phyloP scores from a whole-genome alignment of 495 filamentous ascomycete species.

The Talaromyces trachyspermus region DNA sequence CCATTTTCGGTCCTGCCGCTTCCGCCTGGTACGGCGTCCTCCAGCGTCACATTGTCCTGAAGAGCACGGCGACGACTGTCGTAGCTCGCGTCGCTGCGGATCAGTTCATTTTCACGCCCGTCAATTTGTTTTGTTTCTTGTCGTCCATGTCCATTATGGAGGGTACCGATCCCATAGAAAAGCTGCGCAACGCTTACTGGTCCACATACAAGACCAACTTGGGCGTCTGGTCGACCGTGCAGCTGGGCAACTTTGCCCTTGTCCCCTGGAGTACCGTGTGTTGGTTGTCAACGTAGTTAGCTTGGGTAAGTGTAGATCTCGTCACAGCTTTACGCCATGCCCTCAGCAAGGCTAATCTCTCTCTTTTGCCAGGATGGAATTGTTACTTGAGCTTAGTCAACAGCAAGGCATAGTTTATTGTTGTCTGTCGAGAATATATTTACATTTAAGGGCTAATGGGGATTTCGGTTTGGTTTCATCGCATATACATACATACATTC shows the following conservation, averaged over 20 bases:
- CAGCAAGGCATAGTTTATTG: slow-evolving; percentile 38
- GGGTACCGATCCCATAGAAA: slow-evolving; percentile 61
- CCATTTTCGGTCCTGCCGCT: slow-evolving; percentile 83
- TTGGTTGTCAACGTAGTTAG: slow-evolving; percentile 82
- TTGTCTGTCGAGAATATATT: slow-evolving; percentile 1
- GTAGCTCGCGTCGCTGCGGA: slow-evolving; percentile 74
- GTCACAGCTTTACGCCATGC: no score
- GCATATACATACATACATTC: background rate
- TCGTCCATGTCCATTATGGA: slow-evolving; percentile 83
- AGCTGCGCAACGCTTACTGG: slow-evolving; percentile 59
- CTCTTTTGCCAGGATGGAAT: slow-evolving; percentile 70
- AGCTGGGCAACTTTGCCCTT: slow-evolving; percentile 82
- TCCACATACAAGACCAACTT: slow-evolving; percentile 75
- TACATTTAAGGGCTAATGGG: background rate
- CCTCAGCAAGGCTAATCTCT: slow-evolving; percentile 37
- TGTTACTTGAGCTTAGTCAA: slow-evolving; percentile 87
- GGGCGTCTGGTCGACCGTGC: slow-evolving; percentile 88
- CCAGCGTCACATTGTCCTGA: slow-evolving; percentile 58
- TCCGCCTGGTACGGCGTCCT: slow-evolving; percentile 84
- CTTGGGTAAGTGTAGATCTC: slow-evolving; percentile 59
- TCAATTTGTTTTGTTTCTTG: slow-evolving; percentile 76
- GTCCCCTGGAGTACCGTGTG: slow-evolving; percentile 82
- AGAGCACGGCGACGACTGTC: slow-evolving; percentile 60
- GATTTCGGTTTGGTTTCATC: background rate
- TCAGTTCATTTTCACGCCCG: slow-evolving; percentile 78